Evolutionary conservation across 1,139 yeast genomes (phyloP).

Genomic region (Groenewaldozyma sp.): DNA sequence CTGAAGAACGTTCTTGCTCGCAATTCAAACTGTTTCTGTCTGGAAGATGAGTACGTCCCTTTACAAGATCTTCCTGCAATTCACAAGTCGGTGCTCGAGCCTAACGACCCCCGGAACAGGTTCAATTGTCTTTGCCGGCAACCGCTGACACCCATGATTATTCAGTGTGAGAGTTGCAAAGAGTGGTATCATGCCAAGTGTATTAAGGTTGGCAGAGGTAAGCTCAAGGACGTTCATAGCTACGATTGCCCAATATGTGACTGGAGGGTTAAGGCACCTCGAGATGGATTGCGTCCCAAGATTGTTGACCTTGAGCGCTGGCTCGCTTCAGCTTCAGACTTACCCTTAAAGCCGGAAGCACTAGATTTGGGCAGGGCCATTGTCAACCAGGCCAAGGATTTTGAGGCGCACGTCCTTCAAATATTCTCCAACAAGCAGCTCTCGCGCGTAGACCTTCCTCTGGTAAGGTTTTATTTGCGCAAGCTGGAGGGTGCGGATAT

Average conservation of each 20-base stretch:
- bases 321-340: conserved; percentile 16
- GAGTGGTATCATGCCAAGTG: conserved; percentile 79
- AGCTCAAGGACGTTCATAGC: conserved; percentile 25
- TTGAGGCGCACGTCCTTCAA: conserved; percentile 20
- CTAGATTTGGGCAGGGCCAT: conserved; percentile 23
- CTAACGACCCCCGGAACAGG: conserved; percentile 5
- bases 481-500: conserved; percentile 38
- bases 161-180: conserved; percentile 67
- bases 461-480: conserved; percentile 36
- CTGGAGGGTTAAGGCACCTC: conserved; percentile 27
- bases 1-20: conserved; percentile 30
- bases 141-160: conserved; percentile 60
- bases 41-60: conserved; percentile 33
- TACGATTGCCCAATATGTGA: conserved; percentile 67
- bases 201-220: conserved; percentile 34
- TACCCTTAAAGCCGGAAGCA: conserved; percentile 26
- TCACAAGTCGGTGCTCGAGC: not conserved
- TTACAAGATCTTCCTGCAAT: conserved; percentile 2
- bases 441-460: conserved; percentile 20
- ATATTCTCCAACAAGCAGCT: conserved; percentile 3
- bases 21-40: conserved; percentile 33
- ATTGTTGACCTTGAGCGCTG: conserved; percentile 30
- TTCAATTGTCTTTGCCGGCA: conserved; percentile 59
- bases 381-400: conserved; percentile 27
- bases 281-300: conserved; percentile 29